These are phyloP conservation scores for Handroanthus guayacan DNA, from an alignment of 257 asterid genomes.

Conservation along the genomic window DNA sequence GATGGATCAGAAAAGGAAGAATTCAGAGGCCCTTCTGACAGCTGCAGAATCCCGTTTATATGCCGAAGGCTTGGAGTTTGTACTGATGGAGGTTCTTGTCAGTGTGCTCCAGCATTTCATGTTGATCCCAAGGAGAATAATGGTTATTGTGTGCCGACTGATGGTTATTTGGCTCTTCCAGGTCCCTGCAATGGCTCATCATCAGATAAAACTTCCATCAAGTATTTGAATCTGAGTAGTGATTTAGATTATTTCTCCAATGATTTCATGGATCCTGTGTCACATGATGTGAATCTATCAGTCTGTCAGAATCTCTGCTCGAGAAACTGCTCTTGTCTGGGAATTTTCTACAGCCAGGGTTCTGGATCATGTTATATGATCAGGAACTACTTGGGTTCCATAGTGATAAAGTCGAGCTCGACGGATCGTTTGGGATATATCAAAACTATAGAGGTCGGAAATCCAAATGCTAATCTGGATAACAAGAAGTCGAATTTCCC, in stretches of 20 bases:
- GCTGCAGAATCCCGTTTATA: slow-evolving; percentile 54
- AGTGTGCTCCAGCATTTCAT: slow-evolving; percentile 68
- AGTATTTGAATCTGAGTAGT: slow-evolving; percentile 50
- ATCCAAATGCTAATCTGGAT: neutral
- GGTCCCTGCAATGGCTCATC: slow-evolving; percentile 43
- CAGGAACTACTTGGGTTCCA: slow-evolving; percentile 57
- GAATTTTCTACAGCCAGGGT: slow-evolving; percentile 54
- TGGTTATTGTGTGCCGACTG: slow-evolving; percentile 57
- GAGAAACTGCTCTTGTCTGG: slow-evolving; percentile 68
- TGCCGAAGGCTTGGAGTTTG: slow-evolving; percentile 64
- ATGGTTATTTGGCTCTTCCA: slow-evolving; percentile 54
- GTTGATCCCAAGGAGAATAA: slow-evolving; percentile 26
- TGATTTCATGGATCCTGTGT: slow-evolving; percentile 50
- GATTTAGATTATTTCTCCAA: slow-evolving; percentile 77
- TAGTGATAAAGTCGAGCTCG: slow-evolving; percentile 37
- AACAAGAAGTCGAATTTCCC: slow-evolving; percentile 48
- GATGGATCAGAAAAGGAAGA: slow-evolving; percentile 29
- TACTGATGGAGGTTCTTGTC: slow-evolving; percentile 59
- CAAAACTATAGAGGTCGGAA: slow-evolving; percentile 40
- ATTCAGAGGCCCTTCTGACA: slow-evolving; percentile 55
- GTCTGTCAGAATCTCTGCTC: slow-evolving; percentile 65
- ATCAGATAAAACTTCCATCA: slow-evolving; percentile 27
- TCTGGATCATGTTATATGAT: slow-evolving; percentile 72
- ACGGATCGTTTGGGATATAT: slow-evolving; percentile 57
- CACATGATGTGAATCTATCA: slow-evolving; percentile 40